Conservation (phyloP, 495 filamentous ascomycete species). For the Paragyromitra xinjiangensis region DNA sequence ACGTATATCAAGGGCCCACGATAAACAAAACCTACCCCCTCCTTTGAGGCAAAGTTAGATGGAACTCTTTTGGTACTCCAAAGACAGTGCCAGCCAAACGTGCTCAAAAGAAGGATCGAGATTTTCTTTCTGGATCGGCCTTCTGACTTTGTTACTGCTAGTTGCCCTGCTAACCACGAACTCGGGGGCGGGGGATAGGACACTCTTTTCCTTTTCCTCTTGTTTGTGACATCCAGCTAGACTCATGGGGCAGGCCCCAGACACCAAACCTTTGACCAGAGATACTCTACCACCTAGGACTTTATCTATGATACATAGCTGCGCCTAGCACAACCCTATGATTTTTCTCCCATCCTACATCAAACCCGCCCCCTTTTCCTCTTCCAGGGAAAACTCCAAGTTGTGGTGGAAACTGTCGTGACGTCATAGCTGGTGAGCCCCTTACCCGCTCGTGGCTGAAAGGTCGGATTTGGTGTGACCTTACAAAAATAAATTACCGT, state of each 20-base stretch:
- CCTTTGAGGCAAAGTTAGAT: neutral
- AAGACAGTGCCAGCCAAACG: neutral
- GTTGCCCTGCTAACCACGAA: slow-evolving; percentile 7
- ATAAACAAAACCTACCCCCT: neutral
- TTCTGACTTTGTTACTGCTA: neutral
- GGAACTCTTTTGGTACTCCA: neutral
- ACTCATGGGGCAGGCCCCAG: neutral
- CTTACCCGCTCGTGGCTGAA: slow-evolving; percentile 38
- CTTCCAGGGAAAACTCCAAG: slow-evolving; percentile 4
- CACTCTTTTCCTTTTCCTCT: neutral
- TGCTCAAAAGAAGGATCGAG: slow-evolving; percentile 40
- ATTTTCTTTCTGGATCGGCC: slow-evolving; percentile 41
- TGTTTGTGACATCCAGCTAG: neutral
- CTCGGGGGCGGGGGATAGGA: neutral
- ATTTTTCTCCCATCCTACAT: neutral
- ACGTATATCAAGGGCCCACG: neutral
- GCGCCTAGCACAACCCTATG: neutral
- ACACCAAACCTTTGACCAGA: neutral
- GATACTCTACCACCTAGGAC: neutral
- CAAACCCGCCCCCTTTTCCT: neutral
- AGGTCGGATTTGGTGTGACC: neutral
- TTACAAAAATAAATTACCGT: slow-evolving; percentile 13
- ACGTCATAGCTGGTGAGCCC: slow-evolving; percentile 35
- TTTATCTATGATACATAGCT: neutral
- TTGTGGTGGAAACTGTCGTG: neutral